Conservation (phyloP, 352 stramenopile genomes). For the Pythium periplocum region DNA sequence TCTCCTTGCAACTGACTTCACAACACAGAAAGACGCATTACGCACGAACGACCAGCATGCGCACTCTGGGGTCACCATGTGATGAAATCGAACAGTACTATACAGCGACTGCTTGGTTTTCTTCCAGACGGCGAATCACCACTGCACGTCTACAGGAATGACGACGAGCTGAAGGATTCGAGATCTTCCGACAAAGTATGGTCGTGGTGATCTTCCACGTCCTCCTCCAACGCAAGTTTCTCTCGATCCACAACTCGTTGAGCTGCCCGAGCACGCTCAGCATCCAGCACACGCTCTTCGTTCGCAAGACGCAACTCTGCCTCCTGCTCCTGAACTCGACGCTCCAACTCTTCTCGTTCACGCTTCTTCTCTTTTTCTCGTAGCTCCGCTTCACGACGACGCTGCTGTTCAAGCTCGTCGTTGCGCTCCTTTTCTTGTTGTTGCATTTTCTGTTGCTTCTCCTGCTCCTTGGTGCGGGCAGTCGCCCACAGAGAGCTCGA, state of each 20-base stretch:
- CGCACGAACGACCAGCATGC: too few relatives aligned
- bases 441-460: slow-evolving; percentile 84
- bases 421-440: slow-evolving; percentile 74
- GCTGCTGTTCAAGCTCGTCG: slow-evolving; percentile 64
- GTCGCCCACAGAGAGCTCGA: slow-evolving; percentile 82
- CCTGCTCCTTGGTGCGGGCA: slow-evolving; percentile 80
- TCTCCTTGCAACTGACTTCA: too few relatives aligned
- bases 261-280: slow-evolving; percentile 44
- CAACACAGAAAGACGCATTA: too few relatives aligned
- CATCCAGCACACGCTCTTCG: slow-evolving; percentile 53
- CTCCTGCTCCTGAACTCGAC: slow-evolving; percentile 54
- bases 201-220: slow-evolving; percentile 59
- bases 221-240: slow-evolving; percentile 60
- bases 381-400: slow-evolving; percentile 55
- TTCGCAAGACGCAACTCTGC: slow-evolving; percentile 33
- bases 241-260: slow-evolving; percentile 57
- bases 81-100: too few relatives aligned
- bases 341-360: slow-evolving; percentile 61
- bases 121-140: background rate
- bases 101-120: too few relatives aligned
- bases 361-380: slow-evolving; percentile 65
- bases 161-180: slow-evolving; percentile 84
- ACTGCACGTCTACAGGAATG: slow-evolving; percentile 54
- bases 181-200: slow-evolving; percentile 72
- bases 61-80: too few relatives aligned